Conservation (phyloP, 179 eudicot genomes). For the Silene coronaria region DNA sequence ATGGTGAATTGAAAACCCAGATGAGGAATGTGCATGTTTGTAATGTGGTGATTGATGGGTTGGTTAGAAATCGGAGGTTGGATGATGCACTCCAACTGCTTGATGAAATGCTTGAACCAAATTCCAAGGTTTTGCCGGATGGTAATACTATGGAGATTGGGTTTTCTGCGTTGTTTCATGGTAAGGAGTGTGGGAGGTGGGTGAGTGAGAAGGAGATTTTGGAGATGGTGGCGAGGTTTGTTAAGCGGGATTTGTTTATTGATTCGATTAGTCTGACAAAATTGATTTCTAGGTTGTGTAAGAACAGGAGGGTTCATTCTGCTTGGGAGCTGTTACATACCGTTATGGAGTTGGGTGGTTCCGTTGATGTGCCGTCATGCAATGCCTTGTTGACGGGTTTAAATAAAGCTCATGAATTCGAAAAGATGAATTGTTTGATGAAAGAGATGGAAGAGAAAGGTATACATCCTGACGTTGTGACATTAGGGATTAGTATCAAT, state of each 20-base stretch:
- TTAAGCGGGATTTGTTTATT: conserved; percentile 34
- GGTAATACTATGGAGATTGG: conserved; percentile 35
- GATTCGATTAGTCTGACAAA: conserved; percentile 32
- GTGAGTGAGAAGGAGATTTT: conserved; percentile 38
- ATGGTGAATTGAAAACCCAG: conserved; percentile 31
- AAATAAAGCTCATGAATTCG: conserved; percentile 31
- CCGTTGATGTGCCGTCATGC: conserved; percentile 39
- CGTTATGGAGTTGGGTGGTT: conserved; percentile 43
- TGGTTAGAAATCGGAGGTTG: conserved; percentile 34
- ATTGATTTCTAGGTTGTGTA: conserved; percentile 43
- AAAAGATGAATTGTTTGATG: conserved; percentile 51
- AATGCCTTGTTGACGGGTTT: conserved; percentile 62
- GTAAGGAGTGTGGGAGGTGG: conserved; percentile 24
- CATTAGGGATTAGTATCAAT: conserved; percentile 59
- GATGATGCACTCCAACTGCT: conserved; percentile 63
- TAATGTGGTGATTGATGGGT: conserved; percentile 35
- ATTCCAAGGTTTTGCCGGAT: conserved; percentile 31
- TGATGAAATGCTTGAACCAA: conserved; percentile 71
- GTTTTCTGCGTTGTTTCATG: conserved; percentile 35
- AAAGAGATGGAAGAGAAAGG: conserved; percentile 61
- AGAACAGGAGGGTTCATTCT: conserved; percentile 25
- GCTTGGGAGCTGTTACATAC: conserved; percentile 50
- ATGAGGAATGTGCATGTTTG: conserved; percentile 29
- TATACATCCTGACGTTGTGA: conserved; percentile 47
- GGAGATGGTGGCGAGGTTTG: conserved; percentile 38